Conservation (phyloP, 2,329 filamentous ascomycete genomes). For the Phaeosphaeria sp. region DNA sequence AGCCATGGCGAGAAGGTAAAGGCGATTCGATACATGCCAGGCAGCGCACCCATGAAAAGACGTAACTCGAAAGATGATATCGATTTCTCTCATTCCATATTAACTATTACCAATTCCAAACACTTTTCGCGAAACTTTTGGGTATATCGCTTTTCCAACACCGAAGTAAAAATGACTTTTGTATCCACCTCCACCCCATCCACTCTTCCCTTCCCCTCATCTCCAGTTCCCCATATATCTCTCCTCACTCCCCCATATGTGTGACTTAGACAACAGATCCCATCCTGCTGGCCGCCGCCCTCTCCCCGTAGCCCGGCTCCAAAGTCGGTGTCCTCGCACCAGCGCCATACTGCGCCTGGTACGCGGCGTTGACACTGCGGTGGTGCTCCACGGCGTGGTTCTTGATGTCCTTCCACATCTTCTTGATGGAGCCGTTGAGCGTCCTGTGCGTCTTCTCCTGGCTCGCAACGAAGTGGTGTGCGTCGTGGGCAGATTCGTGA, state of each 20-base stretch:
- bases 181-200: background rate
- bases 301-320: background rate
- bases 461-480: slow-evolving; percentile 27
- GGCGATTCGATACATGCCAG: too few relatives aligned
- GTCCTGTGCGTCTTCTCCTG: slow-evolving; percentile 23
- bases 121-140: background rate
- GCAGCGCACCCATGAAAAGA: too few relatives aligned
- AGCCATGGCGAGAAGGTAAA: too few relatives aligned
- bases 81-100: background rate
- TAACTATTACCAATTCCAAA: background rate
- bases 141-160: background rate
- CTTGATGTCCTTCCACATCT: slow-evolving; percentile 39
- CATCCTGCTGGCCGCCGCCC: background rate
- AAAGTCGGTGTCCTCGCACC: background rate
- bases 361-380: slow-evolving; percentile 37
- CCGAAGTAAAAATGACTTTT: background rate
- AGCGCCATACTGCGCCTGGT: slow-evolving; percentile 30
- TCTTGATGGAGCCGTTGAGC: slow-evolving; percentile 31
- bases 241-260: too few relatives aligned
- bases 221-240: background rate
- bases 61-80: too few relatives aligned
- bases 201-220: background rate
- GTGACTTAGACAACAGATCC: background rate
- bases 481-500: slow-evolving; percentile 29
- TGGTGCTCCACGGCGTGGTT: slow-evolving; percentile 36